Evolutionary conservation across 805 yeast genomes (phyloP), one percentile per base, ranked within the genome.

Genomic region (Starmera dryadoides): DNA sequence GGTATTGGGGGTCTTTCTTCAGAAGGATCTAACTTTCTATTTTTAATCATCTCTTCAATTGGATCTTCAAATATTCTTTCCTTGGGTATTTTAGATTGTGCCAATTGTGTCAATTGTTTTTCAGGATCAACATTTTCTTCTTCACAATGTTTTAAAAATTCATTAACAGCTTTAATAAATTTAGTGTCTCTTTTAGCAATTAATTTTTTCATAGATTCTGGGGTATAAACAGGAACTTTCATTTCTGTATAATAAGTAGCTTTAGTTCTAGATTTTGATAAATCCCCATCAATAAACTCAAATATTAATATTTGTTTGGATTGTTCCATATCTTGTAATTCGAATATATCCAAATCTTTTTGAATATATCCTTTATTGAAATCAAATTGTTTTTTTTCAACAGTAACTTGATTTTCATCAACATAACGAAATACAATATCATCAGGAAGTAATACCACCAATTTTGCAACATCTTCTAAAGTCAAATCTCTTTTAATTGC

Each of bases 351-450:
- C 10, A 64, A 60, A 31, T 75, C 78, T 34, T 75, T 73, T 48
- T 77, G 81, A 31, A 75, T 66, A 37, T 65, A 79, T 3, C 83
- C 84, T 33, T 59, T 55, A 4, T 60, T 57, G 47, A 60, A 63
- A 33, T 56, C 58, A 46, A 59, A 63, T 31, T 56, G 55, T 44
- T 64, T 63, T 28, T 62, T 54, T 42, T 63, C 69, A 3, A 58
- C 53, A 6, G 56, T 57, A 10, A 79, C 53, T 48, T 80, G 89
- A 50, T 81, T 81, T 54, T 82, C 87, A 56, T 89, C 96, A 33
- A 83, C 79, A 55, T 85, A 89, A 37, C 78, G 84, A 50, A 80
- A 79, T 2, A 77, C 63, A 11, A 85, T 74, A 36, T 84, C 91
- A 21, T 72, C 64, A 0, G 95, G 95, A 2, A 85, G 56, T 7